Percentiles rank a stretch among this genome's conserved stretches.
Evolutionary conservation across 768 basidiomycete species (phyloP).

Genomic region (Trametes cingulata): DNA sequence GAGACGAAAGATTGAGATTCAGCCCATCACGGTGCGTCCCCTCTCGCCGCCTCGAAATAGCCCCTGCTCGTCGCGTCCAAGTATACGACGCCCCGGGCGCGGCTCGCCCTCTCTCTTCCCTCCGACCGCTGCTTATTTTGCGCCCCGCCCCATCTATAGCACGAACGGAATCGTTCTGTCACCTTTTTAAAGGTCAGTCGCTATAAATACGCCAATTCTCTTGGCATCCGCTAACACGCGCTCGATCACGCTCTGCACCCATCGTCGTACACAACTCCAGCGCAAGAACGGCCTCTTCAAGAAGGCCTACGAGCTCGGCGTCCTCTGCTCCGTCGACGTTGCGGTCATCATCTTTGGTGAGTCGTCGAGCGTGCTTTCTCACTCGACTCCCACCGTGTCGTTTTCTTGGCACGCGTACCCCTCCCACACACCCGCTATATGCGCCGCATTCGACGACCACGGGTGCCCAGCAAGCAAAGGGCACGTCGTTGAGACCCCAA

Average conservation of each 20-base stretch:
- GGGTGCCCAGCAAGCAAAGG: no score
- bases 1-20: slow-evolving; percentile 79
- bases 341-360: slow-evolving; percentile 84
- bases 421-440: not conserved
- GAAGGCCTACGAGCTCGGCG: slow-evolving; percentile 89
- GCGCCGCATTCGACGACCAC: no score
- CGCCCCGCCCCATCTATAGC: slow-evolving; percentile 53
- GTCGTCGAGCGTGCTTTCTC: slow-evolving; percentile 30
- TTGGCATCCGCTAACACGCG: slow-evolving; percentile 57
- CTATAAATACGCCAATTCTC: slow-evolving; percentile 39
- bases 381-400: not conserved
- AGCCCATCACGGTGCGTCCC: slow-evolving; percentile 68
- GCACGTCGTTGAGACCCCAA: no score
- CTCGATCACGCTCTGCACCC: slow-evolving; percentile 18
- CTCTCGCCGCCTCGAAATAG: slow-evolving; percentile 23
- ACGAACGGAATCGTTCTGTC: slow-evolving; percentile 89
- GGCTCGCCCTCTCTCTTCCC: slow-evolving; percentile 28
- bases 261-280: slow-evolving; percentile 40
- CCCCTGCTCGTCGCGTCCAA: slow-evolving; percentile 33
- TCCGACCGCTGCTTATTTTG: slow-evolving; percentile 32
- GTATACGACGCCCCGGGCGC: slow-evolving; percentile 23
- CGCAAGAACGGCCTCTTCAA: slow-evolving; percentile 91
- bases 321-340: slow-evolving; percentile 85
- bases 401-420: slow-evolving; percentile 2
- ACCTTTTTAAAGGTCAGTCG: slow-evolving; percentile 81